Percentiles rank a stretch among this genome's conserved stretches.
phyloP scores from a whole-genome alignment of 139 green algal species.

The Medakamo hakoo region DNA sequence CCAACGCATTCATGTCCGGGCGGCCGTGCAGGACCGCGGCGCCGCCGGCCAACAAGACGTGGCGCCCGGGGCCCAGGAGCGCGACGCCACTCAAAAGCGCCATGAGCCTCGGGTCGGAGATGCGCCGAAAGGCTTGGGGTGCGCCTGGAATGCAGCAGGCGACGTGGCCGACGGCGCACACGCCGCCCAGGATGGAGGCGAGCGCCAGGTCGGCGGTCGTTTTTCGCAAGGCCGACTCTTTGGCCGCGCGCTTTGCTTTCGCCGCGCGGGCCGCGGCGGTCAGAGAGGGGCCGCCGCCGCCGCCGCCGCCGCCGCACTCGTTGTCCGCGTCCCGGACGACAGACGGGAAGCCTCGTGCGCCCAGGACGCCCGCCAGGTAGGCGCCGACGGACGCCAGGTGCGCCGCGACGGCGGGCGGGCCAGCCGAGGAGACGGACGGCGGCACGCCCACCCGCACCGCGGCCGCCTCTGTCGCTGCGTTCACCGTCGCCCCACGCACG shows the following conservation, averaged over 20 bases:
- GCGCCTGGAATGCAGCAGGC: constrained; percentile 34
- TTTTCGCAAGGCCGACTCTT: constrained; percentile 25
- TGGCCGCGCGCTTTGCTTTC: constrained; percentile 40
- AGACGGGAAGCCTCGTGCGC: constrained; percentile 9
- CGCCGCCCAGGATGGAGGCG: constrained; percentile 54
- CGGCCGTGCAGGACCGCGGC: constrained; percentile 32
- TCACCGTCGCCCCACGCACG: constrained; percentile 49
- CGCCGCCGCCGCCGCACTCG: constrained; percentile 6
- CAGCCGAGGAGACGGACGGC: not conserved
- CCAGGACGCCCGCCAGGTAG: constrained; percentile 4
- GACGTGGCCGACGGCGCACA: constrained; percentile 59
- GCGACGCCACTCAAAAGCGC: constrained; percentile 55
- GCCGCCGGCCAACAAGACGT: constrained; percentile 54
- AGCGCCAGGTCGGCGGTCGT: constrained; percentile 43
- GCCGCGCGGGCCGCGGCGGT: constrained; percentile 4
- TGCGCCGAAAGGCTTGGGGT: constrained; percentile 34
- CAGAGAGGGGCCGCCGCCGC: constrained; percentile 8
- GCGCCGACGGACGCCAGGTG: constrained; percentile 7
- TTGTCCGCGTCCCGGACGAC: constrained; percentile 11
- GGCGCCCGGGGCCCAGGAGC: constrained; percentile 62
- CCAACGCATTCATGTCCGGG: constrained; percentile 97
- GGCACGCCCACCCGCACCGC: constrained; percentile 51
- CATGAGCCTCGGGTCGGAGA: constrained; percentile 52
- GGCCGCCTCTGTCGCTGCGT: constrained; percentile 77
- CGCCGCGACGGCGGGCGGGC: not conserved